Evolutionary conservation across 2,329 filamentous ascomycete genomes (phyloP).

Genomic region (Paecilomyces variotii): DNA sequence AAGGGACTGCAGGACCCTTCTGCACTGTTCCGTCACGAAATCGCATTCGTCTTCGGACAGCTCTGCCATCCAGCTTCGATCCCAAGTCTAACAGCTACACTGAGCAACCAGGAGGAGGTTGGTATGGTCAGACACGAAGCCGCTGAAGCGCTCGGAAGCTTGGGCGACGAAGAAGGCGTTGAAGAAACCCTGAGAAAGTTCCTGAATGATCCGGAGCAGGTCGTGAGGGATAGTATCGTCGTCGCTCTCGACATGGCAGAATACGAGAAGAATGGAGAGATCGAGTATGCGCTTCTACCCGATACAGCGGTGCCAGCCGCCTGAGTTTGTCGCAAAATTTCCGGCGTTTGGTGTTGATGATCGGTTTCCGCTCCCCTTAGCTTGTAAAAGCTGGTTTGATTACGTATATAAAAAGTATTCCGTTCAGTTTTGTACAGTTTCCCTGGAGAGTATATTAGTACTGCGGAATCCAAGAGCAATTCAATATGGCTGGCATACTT

Average conservation of each 20-base stretch:
- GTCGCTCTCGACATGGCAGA: constrained; percentile 98
- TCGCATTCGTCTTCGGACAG: constrained; percentile 97
- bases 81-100: constrained; percentile 68
- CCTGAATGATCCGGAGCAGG: constrained; percentile 80
- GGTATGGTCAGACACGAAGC: constrained; percentile 98
- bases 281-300: constrained; percentile 88
- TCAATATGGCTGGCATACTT: constrained; percentile 49
- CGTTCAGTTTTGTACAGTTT: constrained; percentile 29
- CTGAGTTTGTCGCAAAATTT: constrained; percentile 3
- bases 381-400: constrained; percentile 13
- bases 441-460: constrained; percentile 14
- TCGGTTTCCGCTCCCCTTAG: constrained; percentile 15
- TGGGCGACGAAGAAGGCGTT: constrained; percentile 89
- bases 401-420: constrained; percentile 10
- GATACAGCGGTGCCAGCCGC: constrained; percentile 33
- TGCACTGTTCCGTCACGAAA: constrained; percentile 92
- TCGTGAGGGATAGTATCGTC: constrained; percentile 88
- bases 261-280: constrained; percentile 80
- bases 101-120: constrained; percentile 72
- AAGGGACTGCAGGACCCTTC: constrained; percentile 78
- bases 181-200: constrained; percentile 78
- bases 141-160: constrained; percentile 86
- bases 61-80: constrained; percentile 95
- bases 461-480: background rate
- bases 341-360: constrained; percentile 6